Base-by-base conservation (phyloP, 78 protist species). In the Isochrysis galbana region DNA sequence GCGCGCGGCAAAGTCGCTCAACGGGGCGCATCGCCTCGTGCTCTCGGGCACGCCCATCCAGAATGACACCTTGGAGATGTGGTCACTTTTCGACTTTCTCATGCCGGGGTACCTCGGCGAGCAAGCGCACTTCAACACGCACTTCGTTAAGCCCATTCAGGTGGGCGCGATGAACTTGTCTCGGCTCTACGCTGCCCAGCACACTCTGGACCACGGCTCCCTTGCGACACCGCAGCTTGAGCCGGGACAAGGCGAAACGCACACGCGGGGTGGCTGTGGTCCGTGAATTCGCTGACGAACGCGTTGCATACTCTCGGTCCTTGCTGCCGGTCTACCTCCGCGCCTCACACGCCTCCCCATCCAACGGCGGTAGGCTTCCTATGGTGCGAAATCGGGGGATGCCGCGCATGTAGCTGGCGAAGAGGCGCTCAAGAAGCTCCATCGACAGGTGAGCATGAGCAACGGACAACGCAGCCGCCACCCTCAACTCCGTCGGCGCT, bases 21-120 rank as follows among this genome's bases (percentile, higher is more conserved):
- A 34, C 10, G 95, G 98, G 0, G 46, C 83, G 36, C 98, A 98
- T 72, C 98, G 99, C 25, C 96, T 98, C 61, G 95, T 98, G 26
- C 98, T 98, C 11, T 86, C 98, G n/a, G 99, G 99, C 67, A 98
- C 99, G 17, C 99, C 99, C 21, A 82, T 38, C 10, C 96, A 96
- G 92, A 98, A 98, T 90, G 92, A 95, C 84, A 98, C 95, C 14
- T 90, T 97, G 2, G 99, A 98, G 90, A 95, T 98, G 41, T 98
- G 99, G 99, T 92, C 99, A 4, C 94, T 98, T 23, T 98, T 98
- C 92, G 99, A 98, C 94, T 98, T 98, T 46, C 92, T 98, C 54
- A 97, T 98, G 99, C 99, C 99, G 4, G 99, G 99, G 19, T 98
- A 95, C 94, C 95, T 98, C n/a, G 99, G 99, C 47, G 91, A 95